These are phyloP conservation scores for Panellus pusillus DNA, from an alignment of 768 basidiomycete genomes.

Conservation along the genomic window DNA sequence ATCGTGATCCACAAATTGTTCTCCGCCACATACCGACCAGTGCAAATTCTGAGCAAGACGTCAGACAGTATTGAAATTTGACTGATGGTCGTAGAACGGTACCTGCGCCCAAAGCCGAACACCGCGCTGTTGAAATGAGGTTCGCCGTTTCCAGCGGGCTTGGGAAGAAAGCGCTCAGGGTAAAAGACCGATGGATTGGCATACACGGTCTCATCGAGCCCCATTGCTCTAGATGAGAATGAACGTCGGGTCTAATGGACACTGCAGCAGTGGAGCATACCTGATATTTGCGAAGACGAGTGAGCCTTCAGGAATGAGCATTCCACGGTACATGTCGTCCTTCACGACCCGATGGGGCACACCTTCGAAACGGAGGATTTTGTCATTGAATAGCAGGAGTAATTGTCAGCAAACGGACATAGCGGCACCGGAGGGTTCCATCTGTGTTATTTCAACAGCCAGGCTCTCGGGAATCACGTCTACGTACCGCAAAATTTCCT, in stretches of 20 bases:
- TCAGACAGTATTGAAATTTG: not conserved
- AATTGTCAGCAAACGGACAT: not conserved
- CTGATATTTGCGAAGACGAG: conserved; percentile 26
- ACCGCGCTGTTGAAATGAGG: conserved; percentile 2
- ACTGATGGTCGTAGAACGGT: not conserved
- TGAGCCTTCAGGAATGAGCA: conserved; percentile 33
- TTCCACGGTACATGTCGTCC: conserved; percentile 38
- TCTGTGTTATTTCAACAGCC: not conserved
- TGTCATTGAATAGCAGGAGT: not conserved
- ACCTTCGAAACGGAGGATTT: conserved; percentile 23
- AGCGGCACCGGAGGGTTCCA: not conserved
- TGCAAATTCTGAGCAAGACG: conserved; percentile 37
- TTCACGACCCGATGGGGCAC: conserved; percentile 30
- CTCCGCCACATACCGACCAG: conserved; percentile 47
- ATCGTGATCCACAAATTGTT: conserved; percentile 47
- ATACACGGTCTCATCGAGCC: conserved; percentile 27
- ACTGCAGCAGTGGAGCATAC: conserved; percentile 2
- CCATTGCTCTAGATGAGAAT: conserved; percentile 24
- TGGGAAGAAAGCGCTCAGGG: conserved; percentile 27
- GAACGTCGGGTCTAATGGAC: not conserved
- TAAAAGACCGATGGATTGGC: conserved; percentile 28
- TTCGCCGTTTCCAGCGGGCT: conserved; percentile 2
- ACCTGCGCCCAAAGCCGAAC: conserved; percentile 17
- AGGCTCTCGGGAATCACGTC: no score
- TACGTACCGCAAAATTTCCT: conserved; percentile 10